Conservation (phyloP, 306 rosid genomes). For the Cucurbita ficifolia region DNA sequence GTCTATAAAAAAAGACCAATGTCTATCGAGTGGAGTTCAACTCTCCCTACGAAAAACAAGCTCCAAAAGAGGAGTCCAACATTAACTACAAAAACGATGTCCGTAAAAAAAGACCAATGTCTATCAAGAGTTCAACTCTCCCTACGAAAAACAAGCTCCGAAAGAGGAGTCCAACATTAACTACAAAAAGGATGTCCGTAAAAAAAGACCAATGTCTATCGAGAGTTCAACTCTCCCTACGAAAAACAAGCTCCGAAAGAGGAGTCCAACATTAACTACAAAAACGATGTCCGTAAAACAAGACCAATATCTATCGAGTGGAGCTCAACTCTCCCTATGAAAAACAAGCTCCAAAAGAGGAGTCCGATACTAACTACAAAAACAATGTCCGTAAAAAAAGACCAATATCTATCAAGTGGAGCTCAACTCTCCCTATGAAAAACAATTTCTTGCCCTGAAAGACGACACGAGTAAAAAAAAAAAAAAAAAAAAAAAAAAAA, state of each 20-base stretch:
- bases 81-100: neutral
- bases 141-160: too few species aligned
- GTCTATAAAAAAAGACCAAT: neutral
- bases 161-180: neutral
- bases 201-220: neutral
- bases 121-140: too few species aligned
- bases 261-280: neutral
- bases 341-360: neutral
- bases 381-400: neutral
- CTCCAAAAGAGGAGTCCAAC: neutral
- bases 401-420: too few species aligned
- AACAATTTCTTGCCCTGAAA: too few species aligned
- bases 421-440: too few species aligned
- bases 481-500: too few species aligned
- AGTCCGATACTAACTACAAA: neutral
- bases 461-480: too few species aligned
- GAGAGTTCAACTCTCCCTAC: too few species aligned
- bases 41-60: too few species aligned
- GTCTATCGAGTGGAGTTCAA: too few species aligned
- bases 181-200: neutral
- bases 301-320: neutral
- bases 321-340: too few species aligned
- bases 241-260: too few species aligned
- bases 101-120: neutral
- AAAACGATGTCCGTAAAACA: neutral